These are phyloP conservation scores for Vigna unguiculata DNA, from an alignment of 306 rosid genomes.

Conservation along the genomic window DNA sequence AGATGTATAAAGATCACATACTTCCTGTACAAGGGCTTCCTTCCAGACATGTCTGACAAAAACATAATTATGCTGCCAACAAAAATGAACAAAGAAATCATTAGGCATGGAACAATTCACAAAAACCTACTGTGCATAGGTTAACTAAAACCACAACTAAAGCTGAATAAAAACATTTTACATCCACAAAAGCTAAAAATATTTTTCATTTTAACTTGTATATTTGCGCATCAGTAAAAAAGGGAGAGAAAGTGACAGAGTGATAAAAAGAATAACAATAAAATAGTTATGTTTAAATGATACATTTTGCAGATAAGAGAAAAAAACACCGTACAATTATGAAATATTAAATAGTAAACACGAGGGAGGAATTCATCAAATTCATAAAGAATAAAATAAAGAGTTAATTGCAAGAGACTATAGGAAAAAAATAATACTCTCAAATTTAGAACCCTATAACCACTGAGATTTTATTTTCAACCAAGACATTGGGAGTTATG, in stretches of 20 bases:
- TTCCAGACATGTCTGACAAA: constrained; percentile 96
- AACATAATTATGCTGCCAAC: constrained; percentile 80
- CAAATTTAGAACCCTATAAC: constrained; percentile 6
- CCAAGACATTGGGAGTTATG: constrained; percentile 8
- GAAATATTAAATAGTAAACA: constrained; percentile 19
- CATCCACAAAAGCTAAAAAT: constrained; percentile 21
- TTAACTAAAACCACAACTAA: constrained; percentile 21
- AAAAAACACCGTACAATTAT: not conserved
- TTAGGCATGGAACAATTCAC: constrained; percentile 28
- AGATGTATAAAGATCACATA: constrained; percentile 51
- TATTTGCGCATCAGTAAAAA: constrained; percentile 8
- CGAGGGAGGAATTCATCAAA: too few relatives aligned
- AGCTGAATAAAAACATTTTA: constrained; percentile 22
- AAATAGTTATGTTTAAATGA: constrained; percentile 6
- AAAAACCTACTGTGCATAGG: constrained; percentile 15
- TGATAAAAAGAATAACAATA: constrained; percentile 7
- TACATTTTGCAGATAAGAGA: constrained; percentile 17
- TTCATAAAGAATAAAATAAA: constrained; percentile 9
- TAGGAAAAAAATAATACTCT: constrained; percentile 21
- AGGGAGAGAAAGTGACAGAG: constrained; percentile 6
- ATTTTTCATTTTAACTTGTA: constrained; percentile 27
- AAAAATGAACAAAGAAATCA: constrained; percentile 45
- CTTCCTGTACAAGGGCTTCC: constrained; percentile 92
- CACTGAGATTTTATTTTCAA: constrained; percentile 18
- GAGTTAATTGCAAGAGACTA: constrained; percentile 6